A percentile compares a stretch with the other conserved stretches of the same genome.
Conservation (phyloP, 2,329 filamentous ascomycete genomes). For the Fusarium sp. region DNA sequence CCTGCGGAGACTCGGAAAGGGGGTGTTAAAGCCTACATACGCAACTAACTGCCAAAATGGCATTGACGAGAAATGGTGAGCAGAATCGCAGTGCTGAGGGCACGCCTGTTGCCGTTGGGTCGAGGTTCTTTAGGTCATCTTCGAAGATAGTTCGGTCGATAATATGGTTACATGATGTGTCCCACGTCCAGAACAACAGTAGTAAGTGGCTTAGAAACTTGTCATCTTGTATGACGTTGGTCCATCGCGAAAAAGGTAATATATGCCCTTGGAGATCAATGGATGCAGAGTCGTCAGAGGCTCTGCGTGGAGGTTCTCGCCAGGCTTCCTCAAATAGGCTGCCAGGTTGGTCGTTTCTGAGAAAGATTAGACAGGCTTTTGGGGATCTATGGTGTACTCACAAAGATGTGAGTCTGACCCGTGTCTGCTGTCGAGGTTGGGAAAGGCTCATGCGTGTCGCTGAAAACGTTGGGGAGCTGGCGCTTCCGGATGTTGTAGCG, state of each 20-base stretch:
- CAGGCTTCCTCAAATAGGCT: constrained; percentile 6
- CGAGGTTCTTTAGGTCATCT: constrained; percentile 14
- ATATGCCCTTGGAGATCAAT: not conserved
- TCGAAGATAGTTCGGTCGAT: constrained; percentile 23
- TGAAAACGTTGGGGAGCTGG: not conserved
- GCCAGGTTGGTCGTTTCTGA: not conserved
- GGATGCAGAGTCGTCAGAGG: not conserved
- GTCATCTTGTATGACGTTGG: constrained; percentile 6
- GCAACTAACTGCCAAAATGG: constrained; percentile 28
- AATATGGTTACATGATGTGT: constrained; percentile 16
- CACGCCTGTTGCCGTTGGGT: not conserved
- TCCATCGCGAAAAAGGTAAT: constrained; percentile 27
- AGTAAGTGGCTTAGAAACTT: constrained; percentile 18
- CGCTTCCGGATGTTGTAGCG: not conserved
- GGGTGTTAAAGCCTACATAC: constrained; percentile 8
- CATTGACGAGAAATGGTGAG: constrained; percentile 29
- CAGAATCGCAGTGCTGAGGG: constrained; percentile 18
- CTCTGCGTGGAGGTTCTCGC: not conserved
- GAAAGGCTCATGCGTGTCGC: not conserved
- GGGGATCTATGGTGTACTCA: not conserved
- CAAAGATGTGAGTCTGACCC: constrained; percentile 6
- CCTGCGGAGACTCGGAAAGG: not conserved
- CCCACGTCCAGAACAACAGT: constrained; percentile 24
- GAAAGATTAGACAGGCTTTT: not conserved
- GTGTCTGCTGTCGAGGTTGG: not conserved